These are phyloP conservation scores for Jamesozyma rosinii DNA, from an alignment of 805 yeast genomes.

Conservation along the genomic window DNA sequence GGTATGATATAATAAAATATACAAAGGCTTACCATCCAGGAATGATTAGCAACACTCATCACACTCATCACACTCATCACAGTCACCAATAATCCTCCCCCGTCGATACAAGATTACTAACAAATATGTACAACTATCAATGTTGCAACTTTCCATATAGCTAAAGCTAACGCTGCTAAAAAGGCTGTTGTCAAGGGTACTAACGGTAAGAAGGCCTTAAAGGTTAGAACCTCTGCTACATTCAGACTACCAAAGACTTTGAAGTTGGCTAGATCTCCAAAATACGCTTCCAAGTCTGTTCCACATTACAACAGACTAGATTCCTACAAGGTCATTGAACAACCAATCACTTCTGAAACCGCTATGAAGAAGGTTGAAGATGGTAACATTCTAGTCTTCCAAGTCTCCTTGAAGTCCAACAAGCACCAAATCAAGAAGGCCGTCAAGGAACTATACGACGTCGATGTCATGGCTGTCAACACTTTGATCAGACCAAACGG, in stretches of 20 bases:
- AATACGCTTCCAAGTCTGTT: constrained; percentile 89
- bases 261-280: constrained; percentile 87
- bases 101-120: background rate
- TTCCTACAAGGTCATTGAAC: constrained; percentile 85
- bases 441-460: constrained; percentile 95
- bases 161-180: constrained; percentile 94
- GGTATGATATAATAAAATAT: too few species aligned
- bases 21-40: too few species aligned
- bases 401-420: constrained; percentile 95
- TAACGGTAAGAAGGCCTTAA: constrained; percentile 78
- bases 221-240: constrained; percentile 90
- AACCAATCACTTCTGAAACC: constrained; percentile 95
- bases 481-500: constrained; percentile 98
- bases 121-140: too few species aligned
- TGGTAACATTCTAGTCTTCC: constrained; percentile 98
- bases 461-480: constrained; percentile 88
- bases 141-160: constrained; percentile 19
- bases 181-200: constrained; percentile 98
- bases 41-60: too few species aligned
- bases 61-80: too few species aligned
- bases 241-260: constrained; percentile 98
- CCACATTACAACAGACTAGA: constrained; percentile 97
- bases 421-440: constrained; percentile 97
- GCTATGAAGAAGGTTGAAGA: constrained; percentile 99
- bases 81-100: constrained; percentile 4